These are phyloP conservation scores for Aspergillus tamarii DNA, from an alignment of 2,329 filamentous ascomycete genomes.

Conservation along the genomic window DNA sequence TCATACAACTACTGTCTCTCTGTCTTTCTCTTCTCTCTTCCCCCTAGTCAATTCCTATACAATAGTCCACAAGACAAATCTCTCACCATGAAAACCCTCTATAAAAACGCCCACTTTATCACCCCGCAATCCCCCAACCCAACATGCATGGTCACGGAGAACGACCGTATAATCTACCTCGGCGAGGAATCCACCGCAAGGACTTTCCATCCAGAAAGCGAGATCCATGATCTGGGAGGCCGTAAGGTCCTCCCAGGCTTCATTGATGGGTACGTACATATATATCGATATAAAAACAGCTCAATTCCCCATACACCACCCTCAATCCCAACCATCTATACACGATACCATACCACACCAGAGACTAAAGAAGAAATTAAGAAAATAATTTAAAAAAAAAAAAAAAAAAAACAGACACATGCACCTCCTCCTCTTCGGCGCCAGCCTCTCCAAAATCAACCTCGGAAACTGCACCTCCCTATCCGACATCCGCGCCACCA, in stretches of 20 bases:
- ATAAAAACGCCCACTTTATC: slow-evolving; percentile 19
- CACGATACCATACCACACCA: background rate
- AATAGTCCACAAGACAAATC: too few species aligned
- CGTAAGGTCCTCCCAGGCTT: slow-evolving; percentile 50
- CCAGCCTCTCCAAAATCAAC: slow-evolving; percentile 49
- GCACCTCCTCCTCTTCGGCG: slow-evolving; percentile 51
- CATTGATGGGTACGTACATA: slow-evolving; percentile 49
- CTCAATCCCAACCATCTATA: background rate
- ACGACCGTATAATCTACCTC: slow-evolving; percentile 46
- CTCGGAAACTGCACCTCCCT: slow-evolving; percentile 46
- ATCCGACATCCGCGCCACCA: slow-evolving; percentile 46
- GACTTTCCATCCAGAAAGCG: slow-evolving; percentile 18
- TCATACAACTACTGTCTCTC: background rate
- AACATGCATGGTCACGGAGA: slow-evolving; percentile 39
- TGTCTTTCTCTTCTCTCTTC: background rate
- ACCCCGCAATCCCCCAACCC: slow-evolving; percentile 2
- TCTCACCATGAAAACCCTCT: slow-evolving; percentile 23
- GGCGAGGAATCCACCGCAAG: slow-evolving; percentile 35
- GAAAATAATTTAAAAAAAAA: too few species aligned
- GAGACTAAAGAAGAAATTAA: background rate
- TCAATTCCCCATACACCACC: background rate
- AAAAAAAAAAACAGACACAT: slow-evolving; percentile 20
- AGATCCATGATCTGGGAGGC: slow-evolving; percentile 37
- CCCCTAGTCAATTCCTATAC: background rate
- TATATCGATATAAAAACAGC: background rate